Evolutionary conservation across 1,284 basidiomycete species (phyloP), one percentile per base, ranked within the genome.

Genomic region (Melanopsichium pennsylvanicum): DNA sequence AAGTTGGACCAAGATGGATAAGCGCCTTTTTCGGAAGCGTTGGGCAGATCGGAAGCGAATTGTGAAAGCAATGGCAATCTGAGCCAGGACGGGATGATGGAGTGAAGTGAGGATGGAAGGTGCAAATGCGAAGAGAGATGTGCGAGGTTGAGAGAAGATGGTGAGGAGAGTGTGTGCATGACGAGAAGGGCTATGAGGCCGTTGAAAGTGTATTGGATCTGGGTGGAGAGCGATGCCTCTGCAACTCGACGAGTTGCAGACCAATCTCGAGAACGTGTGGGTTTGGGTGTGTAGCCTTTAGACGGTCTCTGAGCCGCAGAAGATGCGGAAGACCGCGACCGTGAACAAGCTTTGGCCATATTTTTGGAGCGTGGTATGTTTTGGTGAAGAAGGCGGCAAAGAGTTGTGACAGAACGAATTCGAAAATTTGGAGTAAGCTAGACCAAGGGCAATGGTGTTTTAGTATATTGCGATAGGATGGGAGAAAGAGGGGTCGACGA

Each of bases 11-110:
- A 74, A 22, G 44, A 26, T 21, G 59, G 56, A 21, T 61, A 41
- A 4, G 29, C 43, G 22, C 60, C 50, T 27, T 41, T 46, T 36
- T 71, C 44, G 15, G 72, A 74, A 10, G 74, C 71, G 36, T 75
- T 75, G 31, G 74, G 74, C 1, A 75, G 49, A 15, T 75, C 74
- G 11, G 70, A 62, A 6, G 74, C 58, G 27, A 74, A 75, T 2
- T 41, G 63, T 8, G 60, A 72, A 7, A 75, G 49, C 29, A 58
- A 64, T 11, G 71, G 72, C 25, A 74, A 39, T 2, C 72, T 32
- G 27, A 63, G 52, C 74, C 74, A 75, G 12, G 63, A 56, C 13
- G 74, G 74, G 21, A 75, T 56, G 38, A 75, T 64, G 12, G 59
- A 61, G 34, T 75, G 69, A 2, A 74, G 56, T 33, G 62, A 64